A percentile compares a stretch with the other conserved stretches of the same genome.
phyloP scores from a whole-genome alignment of 768 basidiomycete species.

The Lyophyllum decastes region DNA sequence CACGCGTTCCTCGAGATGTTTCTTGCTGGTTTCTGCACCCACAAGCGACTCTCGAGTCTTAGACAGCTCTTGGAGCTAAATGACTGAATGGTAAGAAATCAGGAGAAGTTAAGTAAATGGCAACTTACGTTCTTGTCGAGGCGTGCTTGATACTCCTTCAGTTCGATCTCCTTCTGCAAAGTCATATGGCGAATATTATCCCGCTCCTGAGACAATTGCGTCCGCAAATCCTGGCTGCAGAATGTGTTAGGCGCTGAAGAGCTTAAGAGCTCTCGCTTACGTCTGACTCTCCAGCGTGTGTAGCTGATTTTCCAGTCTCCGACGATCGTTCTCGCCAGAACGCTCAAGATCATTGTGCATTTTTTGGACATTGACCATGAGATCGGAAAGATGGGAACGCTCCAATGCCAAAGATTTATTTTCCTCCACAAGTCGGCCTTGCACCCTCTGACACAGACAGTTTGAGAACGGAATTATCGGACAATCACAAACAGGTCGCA shows the following conservation, averaged over 20 bases:
- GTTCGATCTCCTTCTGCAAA: constrained; percentile 80
- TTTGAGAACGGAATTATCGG: constrained; percentile 6
- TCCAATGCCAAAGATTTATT: constrained; percentile 80
- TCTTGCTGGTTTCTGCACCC: constrained; percentile 76
- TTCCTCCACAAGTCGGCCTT: constrained; percentile 81
- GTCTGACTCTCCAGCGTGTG: constrained; percentile 78
- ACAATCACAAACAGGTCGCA: constrained; percentile 28
- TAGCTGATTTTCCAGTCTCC: constrained; percentile 77
- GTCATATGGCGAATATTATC: constrained; percentile 73
- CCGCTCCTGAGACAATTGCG: constrained; percentile 71
- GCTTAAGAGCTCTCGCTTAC: constrained; percentile 41
- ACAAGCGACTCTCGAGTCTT: constrained; percentile 71
- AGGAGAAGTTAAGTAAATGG: too few species aligned
- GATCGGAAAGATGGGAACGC: constrained; percentile 80
- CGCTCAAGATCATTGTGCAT: constrained; percentile 89
- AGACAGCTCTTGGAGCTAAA: constrained; percentile 63
- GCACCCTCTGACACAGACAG: constrained; percentile 59
- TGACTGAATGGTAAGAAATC: constrained; percentile 11
- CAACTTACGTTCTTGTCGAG: constrained; percentile 69
- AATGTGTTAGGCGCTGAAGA: not conserved
- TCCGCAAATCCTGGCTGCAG: constrained; percentile 70
- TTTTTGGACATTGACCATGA: constrained; percentile 87
- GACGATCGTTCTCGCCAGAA: constrained; percentile 80
- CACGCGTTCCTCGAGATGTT: constrained; percentile 73
- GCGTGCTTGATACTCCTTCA: constrained; percentile 70